A percentile compares a stretch with the other conserved stretches of the same genome.
These are phyloP conservation scores for Stagonosporopsis cucurbitacearum DNA, from an alignment of 2,329 filamentous ascomycete genomes.

Conservation along the genomic window DNA sequence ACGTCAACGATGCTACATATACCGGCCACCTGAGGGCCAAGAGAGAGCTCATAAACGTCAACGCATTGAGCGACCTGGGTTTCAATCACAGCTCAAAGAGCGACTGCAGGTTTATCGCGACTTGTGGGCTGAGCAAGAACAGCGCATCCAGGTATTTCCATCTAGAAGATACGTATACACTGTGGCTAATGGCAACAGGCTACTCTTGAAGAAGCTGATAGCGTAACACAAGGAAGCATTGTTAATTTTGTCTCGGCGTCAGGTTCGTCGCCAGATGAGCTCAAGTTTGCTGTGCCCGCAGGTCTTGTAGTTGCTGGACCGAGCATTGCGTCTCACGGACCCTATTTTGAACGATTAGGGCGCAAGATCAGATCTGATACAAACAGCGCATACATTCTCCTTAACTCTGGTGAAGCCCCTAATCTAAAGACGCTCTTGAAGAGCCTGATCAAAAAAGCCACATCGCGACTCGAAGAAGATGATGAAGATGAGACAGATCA, in stretches of 20 bases:
- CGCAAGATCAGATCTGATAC: constrained; percentile 49
- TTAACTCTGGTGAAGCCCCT: constrained; percentile 73
- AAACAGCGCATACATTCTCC: constrained; percentile 64
- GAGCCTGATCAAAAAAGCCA: constrained; percentile 73
- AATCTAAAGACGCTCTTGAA: constrained; percentile 77
- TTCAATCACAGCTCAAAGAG: constrained; percentile 44
- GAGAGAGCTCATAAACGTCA: constrained; percentile 52
- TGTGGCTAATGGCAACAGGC: constrained; percentile 33
- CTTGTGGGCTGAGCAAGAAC: constrained; percentile 70
- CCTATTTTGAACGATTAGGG: constrained; percentile 75
- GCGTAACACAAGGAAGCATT: constrained; percentile 48
- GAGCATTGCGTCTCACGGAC: constrained; percentile 75
- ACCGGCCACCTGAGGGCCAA: constrained; percentile 45
- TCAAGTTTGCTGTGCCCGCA: constrained; percentile 64
- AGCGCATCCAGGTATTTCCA: constrained; percentile 64
- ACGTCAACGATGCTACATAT: constrained; percentile 57
- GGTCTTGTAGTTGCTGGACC: constrained; percentile 79
- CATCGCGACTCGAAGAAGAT: constrained; percentile 63
- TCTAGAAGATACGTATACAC: not conserved
- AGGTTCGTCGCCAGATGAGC: constrained; percentile 25
- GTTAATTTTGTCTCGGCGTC: constrained; percentile 48
- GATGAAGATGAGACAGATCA: constrained; percentile 50
- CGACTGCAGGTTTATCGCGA: constrained; percentile 67
- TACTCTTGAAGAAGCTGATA: constrained; percentile 50
- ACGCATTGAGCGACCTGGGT: constrained; percentile 40